These are phyloP conservation scores for Scytalidium sp. DNA, from an alignment of 2,329 filamentous ascomycete species.

Conservation along the genomic window DNA sequence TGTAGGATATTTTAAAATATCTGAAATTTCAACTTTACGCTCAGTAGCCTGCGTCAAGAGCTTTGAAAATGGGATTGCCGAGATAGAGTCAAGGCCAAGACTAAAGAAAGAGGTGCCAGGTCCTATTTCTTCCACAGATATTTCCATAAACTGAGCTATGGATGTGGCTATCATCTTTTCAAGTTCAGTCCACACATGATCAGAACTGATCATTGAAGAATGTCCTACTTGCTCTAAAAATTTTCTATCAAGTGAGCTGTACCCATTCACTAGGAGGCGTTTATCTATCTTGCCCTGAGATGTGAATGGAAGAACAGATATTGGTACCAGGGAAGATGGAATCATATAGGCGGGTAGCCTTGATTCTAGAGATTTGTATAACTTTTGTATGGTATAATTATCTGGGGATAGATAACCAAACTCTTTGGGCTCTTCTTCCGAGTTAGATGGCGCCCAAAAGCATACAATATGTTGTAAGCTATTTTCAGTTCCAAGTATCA, in stretches of 20 bases:
- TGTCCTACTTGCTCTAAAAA: conserved; percentile 37
- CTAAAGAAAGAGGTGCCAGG: conserved; percentile 71
- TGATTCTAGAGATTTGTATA: conserved; percentile 54
- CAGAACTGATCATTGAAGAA: conserved; percentile 5
- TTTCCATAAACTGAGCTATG: conserved; percentile 48
- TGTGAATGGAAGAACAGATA: conserved; percentile 68
- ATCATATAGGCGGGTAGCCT: conserved; percentile 75
- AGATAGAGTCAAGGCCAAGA: conserved; percentile 82
- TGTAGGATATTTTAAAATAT: conserved; percentile 65
- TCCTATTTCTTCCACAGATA: conserved; percentile 45
- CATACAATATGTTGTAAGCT: conserved; percentile 56
- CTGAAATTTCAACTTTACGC: conserved; percentile 59
- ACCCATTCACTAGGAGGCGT: conserved; percentile 44
- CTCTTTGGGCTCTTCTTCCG: conserved; percentile 1
- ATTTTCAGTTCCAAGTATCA: conserved; percentile 48
- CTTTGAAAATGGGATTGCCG: conserved; percentile 68
- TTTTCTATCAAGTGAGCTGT: conserved; percentile 41
- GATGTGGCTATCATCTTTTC: conserved; percentile 56
- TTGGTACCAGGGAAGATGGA: conserved; percentile 68
- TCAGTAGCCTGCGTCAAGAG: conserved; percentile 45
- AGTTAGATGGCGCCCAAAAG: conserved; percentile 59
- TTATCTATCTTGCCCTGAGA: conserved; percentile 73
- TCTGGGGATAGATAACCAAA: conserved; percentile 33
- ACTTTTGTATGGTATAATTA: conserved; percentile 30
- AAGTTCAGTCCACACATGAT: conserved; percentile 43